Evolutionary conservation across 176 grass and related monocot species (phyloP), one percentile per base, ranked within the genome.

Genomic region (Thalia dealbata): DNA sequence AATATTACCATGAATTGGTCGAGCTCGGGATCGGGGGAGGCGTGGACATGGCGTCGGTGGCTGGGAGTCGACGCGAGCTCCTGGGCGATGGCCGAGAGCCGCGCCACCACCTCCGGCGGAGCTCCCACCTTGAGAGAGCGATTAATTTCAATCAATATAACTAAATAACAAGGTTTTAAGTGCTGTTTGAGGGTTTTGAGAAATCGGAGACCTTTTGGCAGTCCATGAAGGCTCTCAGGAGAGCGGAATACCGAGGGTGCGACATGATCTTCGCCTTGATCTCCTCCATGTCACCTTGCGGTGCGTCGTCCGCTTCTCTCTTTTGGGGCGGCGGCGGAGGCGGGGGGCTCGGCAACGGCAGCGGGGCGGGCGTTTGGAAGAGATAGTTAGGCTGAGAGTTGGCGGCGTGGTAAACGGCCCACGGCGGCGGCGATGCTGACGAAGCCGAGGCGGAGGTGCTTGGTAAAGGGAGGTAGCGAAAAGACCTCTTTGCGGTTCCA

Each of bases 261-360:
- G 87, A 86, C 83, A 92, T 83, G 78, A 97, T 97, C 83, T 88
- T 88, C 67, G 95, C 83, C 85, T 88, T 91, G 56, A 88, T 76
- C 15, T 51, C 60, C 44, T 86, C 79, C 42, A 64, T 72, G 6
- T 92, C 92, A 65, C 61, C 78, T 4, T 38, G 32, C 73, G 43
- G 72, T 28, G 76, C 78, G 71, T 87, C 81, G 42, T 23, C 45
- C 24, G 4, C 32, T 38, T 54, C 50, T 44, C 52, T 61, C 48
- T 35, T 25, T 23, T 41, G 54, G 22, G 54, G 19, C 10, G 6
- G 54, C 14, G 72, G 43, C 15, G 55, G 64, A 67, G 67, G 61
- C 11, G 45, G 45, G 3, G 1, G 32, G 32, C 3, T 1, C 32
- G 32, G 32, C 32, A 38, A 38, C 6, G 6, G 54, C 22, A 69